Evolutionary conservation across 116 monocot species (phyloP).

Genomic region (Zostera marina): DNA sequence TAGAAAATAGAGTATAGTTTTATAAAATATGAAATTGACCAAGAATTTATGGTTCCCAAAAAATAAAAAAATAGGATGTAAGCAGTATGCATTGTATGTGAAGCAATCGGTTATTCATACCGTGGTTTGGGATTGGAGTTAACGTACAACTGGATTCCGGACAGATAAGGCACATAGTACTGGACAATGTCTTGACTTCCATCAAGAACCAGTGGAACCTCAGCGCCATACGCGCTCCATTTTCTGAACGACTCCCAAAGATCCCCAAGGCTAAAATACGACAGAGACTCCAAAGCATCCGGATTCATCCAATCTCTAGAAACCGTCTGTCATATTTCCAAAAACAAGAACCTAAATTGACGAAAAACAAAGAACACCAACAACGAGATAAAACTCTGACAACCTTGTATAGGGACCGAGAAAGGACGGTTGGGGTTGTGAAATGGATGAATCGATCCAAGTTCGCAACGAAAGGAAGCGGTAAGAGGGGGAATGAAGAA

Average conservation of each 20-base stretch:
- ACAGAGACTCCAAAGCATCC: conserved; percentile 16
- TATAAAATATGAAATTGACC: not conserved
- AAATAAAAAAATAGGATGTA: not conserved
- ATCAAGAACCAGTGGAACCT: conserved; percentile 74
- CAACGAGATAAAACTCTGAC: not conserved
- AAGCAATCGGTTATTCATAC: conserved; percentile 5
- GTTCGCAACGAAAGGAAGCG: conserved; percentile 28
- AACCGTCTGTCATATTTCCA: conserved; percentile 16
- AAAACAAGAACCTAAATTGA: not conserved
- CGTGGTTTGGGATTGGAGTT: conserved; percentile 11
- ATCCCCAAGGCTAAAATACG: conserved; percentile 61
- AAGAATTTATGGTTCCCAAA: not conserved
- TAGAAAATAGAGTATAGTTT: too few species aligned
- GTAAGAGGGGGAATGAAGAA: conserved; percentile 23
- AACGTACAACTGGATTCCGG: conserved; percentile 75
- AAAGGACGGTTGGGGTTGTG: conserved; percentile 56
- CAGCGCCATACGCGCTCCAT: conserved; percentile 97
- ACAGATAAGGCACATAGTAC: conserved; percentile 94
- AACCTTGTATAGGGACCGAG: conserved; percentile 45
- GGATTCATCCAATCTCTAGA: conserved; percentile 32
- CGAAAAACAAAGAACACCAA: not conserved
- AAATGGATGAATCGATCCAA: conserved; percentile 64
- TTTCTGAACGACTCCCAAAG: conserved; percentile 80
- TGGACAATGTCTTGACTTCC: conserved; percentile 59
- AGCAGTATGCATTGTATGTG: not conserved